Percentiles rank a stretch among this genome's conserved stretches.
Evolutionary conservation across 345 rosid genomes (phyloP).

Genomic region (Diplotaxis tenuifolia): DNA sequence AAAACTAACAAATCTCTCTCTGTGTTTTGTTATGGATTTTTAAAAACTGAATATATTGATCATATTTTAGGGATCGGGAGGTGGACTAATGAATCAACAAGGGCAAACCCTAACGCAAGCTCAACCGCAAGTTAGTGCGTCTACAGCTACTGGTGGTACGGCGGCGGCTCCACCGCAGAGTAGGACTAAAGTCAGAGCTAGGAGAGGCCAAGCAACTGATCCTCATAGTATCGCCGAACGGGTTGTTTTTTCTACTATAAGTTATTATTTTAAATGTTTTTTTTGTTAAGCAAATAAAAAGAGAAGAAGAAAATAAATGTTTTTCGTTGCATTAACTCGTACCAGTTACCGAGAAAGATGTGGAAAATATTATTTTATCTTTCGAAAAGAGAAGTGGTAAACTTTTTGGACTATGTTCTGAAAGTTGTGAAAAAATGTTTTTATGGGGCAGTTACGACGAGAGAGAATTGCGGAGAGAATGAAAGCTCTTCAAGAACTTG

Average conservation of each 20-base stretch:
- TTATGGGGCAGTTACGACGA: slow-evolving; percentile 70
- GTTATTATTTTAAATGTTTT: neutral
- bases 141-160: slow-evolving; percentile 26
- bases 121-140: slow-evolving; percentile 49
- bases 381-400: neutral
- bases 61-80: slow-evolving; percentile 37
- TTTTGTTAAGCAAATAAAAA: neutral
- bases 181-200: slow-evolving; percentile 77
- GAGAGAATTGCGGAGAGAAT: slow-evolving; percentile 98
- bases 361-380: neutral
- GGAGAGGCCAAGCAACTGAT: slow-evolving; percentile 99
- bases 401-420: neutral
- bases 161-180: slow-evolving; percentile 54
- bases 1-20: neutral
- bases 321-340: slow-evolving; percentile 18
- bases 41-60: neutral
- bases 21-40: neutral
- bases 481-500: slow-evolving; percentile 96
- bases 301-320: too few relatives aligned
- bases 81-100: slow-evolving; percentile 43
- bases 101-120: slow-evolving; percentile 38
- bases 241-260: slow-evolving; percentile 32
- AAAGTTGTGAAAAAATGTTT: neutral
- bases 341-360: slow-evolving; percentile 28
- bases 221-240: slow-evolving; percentile 99